Conservation (phyloP, 345 rosid species). For the Corymbia maculata region DNA sequence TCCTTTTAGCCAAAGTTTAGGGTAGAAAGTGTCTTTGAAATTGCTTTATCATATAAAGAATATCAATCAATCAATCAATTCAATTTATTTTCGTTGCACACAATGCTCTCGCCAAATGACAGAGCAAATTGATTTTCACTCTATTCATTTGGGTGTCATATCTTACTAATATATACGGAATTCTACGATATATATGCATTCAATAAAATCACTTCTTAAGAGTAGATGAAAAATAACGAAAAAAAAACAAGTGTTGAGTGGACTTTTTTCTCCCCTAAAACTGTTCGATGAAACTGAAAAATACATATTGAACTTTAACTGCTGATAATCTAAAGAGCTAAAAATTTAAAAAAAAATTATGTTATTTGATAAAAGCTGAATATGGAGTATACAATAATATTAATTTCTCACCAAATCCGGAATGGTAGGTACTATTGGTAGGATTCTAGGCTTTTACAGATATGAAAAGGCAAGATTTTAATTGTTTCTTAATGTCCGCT, state of each 20-base stretch:
- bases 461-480: background rate
- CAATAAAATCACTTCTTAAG: background rate
- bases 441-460: background rate
- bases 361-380: background rate
- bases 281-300: background rate
- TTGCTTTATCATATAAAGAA: background rate
- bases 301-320: background rate
- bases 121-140: background rate
- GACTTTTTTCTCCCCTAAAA: background rate
- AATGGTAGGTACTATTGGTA: background rate
- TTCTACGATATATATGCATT: background rate
- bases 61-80: background rate
- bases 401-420: background rate
- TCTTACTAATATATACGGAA: background rate
- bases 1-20: background rate
- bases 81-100: background rate
- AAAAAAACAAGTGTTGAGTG: background rate
- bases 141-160: background rate
- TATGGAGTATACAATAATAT: background rate
- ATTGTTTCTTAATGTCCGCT: background rate
- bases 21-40: background rate
- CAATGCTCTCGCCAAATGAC: background rate
- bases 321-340: background rate
- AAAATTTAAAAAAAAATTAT: background rate
- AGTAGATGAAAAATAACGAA: background rate